These are phyloP conservation scores for Delitschia confertaspora DNA, from an alignment of 495 filamentous ascomycete genomes.

Conservation along the genomic window DNA sequence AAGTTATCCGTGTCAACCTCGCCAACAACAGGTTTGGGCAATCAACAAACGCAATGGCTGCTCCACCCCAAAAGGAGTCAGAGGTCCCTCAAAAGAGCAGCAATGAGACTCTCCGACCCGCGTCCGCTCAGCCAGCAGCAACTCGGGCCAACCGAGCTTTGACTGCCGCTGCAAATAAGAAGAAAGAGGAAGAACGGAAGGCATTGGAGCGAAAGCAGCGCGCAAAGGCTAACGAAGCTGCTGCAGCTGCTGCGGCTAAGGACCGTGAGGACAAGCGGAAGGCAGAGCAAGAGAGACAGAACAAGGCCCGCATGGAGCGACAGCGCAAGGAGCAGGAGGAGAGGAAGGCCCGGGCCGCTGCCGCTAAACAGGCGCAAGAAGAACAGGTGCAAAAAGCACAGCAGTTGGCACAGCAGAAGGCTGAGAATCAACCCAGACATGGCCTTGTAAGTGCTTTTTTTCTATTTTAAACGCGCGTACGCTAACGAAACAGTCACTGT, in stretches of 20 bases:
- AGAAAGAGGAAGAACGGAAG: conserved; percentile 70
- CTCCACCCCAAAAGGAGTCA: conserved; percentile 41
- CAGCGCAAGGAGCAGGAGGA: conserved; percentile 14
- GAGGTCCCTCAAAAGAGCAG: conserved; percentile 55
- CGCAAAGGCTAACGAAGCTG: conserved; percentile 67
- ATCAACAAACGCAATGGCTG: conserved; percentile 25
- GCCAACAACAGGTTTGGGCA: conserved; percentile 15
- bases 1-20: conserved; percentile 71
- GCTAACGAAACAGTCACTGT: conserved; percentile 28
- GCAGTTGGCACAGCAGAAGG: conserved; percentile 25
- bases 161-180: conserved; percentile 62
- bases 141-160: conserved; percentile 51
- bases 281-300: conserved; percentile 11
- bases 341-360: conserved; percentile 7
- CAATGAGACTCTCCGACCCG: conserved; percentile 56
- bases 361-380: not conserved
- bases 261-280: conserved; percentile 41
- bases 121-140: conserved; percentile 54
- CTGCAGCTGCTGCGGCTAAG: conserved; percentile 49
- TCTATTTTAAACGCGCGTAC: not conserved
- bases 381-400: conserved; percentile 3
- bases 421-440: conserved; percentile 34
- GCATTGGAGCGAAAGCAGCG: conserved; percentile 65
- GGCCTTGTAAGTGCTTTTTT: conserved; percentile 34
- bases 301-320: not conserved